A percentile compares a stretch with the other conserved stretches of the same genome.
These are phyloP conservation scores for Neonectria faginata DNA, from an alignment of 2,329 filamentous ascomycete genomes.

Conservation along the genomic window DNA sequence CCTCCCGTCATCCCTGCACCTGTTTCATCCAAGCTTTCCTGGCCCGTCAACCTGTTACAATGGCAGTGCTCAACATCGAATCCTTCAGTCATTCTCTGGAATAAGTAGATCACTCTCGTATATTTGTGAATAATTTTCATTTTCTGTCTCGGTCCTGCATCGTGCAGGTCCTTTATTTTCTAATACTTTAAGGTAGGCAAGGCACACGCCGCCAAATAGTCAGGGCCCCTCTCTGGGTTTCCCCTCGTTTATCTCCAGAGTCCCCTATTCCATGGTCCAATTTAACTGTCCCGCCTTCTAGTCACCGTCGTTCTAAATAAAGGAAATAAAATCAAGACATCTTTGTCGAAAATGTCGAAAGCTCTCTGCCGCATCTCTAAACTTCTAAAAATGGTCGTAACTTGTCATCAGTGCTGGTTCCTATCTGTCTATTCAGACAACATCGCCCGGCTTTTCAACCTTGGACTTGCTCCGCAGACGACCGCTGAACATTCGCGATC, in stretches of 20 bases:
- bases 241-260: neutral
- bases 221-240: neutral
- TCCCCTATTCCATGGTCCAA: neutral
- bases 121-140: neutral
- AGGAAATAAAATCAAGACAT: neutral
- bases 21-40: slow-evolving; percentile 10
- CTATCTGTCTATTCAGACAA: slow-evolving; percentile 40
- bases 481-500: slow-evolving; percentile 46
- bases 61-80: slow-evolving; percentile 10
- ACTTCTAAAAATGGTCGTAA: slow-evolving; percentile 20
- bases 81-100: slow-evolving; percentile 4
- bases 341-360: neutral
- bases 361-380: slow-evolving; percentile 9
- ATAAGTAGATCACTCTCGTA: neutral
- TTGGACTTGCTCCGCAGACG: slow-evolving; percentile 48
- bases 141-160: neutral
- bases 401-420: slow-evolving; percentile 12
- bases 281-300: neutral
- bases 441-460: slow-evolving; percentile 42
- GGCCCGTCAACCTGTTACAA: slow-evolving; percentile 1
- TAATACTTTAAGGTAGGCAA: neutral
- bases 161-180: neutral
- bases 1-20: slow-evolving; percentile 9
- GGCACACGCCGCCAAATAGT: neutral
- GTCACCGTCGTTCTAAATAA: neutral